Conservation (phyloP, 1,284 basidiomycete species). For the Neonothopanus nambi region DNA sequence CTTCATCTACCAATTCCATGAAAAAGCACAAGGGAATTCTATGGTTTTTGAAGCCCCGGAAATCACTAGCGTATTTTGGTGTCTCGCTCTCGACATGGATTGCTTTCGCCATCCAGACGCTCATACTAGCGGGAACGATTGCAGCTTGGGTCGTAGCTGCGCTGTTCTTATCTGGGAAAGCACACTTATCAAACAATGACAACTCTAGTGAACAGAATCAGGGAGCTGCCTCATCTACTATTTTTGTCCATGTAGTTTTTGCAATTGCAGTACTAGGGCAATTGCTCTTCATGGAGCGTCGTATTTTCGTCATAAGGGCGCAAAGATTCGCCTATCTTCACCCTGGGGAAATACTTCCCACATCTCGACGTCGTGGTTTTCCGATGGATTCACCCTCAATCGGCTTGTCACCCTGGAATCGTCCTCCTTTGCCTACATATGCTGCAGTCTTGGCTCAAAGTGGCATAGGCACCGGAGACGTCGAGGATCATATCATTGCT, state of each 20-base stretch:
- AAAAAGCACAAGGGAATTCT: constrained; percentile 33
- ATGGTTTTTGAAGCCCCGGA: constrained; percentile 41
- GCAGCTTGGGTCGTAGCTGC: constrained; percentile 54
- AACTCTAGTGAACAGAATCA: constrained; percentile 6
- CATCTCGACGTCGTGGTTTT: constrained; percentile 34
- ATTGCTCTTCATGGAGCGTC: constrained; percentile 64
- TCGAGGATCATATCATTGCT: constrained; percentile 68
- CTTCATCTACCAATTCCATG: constrained; percentile 24
- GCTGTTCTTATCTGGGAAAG: constrained; percentile 15
- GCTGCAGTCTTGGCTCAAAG: constrained; percentile 67
- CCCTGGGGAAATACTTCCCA: constrained; percentile 56
- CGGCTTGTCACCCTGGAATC: constrained; percentile 66
- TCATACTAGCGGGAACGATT: constrained; percentile 49
- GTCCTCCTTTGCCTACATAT: constrained; percentile 69
- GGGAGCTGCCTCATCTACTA: constrained; percentile 31
- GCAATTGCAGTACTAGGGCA: constrained; percentile 48
- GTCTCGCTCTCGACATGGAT: constrained; percentile 48
- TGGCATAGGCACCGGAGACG: constrained; percentile 71
- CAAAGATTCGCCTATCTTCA: constrained; percentile 62
- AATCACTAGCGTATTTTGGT: constrained; percentile 45
- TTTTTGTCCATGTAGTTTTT: constrained; percentile 64
- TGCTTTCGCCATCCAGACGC: constrained; percentile 42
- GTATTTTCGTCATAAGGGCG: constrained; percentile 59
- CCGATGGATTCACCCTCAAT: constrained; percentile 34
- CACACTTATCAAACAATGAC: constrained; percentile 2